Evolutionary conservation across 139 green algal genomes (phyloP), one percentile per base, ranked within the genome.

Genomic region (Coccomyxa sp.): DNA sequence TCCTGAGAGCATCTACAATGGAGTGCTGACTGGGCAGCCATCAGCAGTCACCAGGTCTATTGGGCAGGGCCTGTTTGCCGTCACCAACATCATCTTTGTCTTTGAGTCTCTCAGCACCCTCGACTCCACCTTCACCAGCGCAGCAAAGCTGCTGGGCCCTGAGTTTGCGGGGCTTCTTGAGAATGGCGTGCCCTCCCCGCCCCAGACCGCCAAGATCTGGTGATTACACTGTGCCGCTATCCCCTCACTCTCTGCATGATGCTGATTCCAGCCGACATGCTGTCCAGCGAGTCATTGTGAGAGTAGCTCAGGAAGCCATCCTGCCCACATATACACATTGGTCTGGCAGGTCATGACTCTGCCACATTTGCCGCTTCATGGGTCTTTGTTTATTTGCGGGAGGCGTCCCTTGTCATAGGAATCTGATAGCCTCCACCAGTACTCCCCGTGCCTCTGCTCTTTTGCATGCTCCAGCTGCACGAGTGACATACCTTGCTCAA

Each of bases 11-110:
- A 71, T 82, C 9, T 82, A 76, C 38, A 39, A 31, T n/a, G 75
- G 70, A 55, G n/a, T 77, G 40, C 36, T 77, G 14, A 68, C 27
- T 5, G 79, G 79, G 35, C 54, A 77, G 64, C 79, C 79, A 24
- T 77, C 79, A 50, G 74, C 36, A 9, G 79, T 83, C 18, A 72
- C 79, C 6, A 38, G 37, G 12, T 80, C 55, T 35, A 79, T 83
- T 80, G 79, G 79, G 12, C 73, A 41, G 10, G 79, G 31, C 36
- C 35, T 83, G 64, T 83, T 80, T 35, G 64, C 33, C 8, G 44
- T 83, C 5, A 54, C 40, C 4, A 83, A 83, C 68, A 50, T 83
- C 68, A 83, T 83, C 40, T 83, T 83, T 68, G 78, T 83, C 40
- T 73, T 55, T 7, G 73, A 83, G 73, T 74, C 41, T 7, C 35